Conservation (phyloP, 768 basidiomycete genomes). For the Auriculariales sp. region DNA sequence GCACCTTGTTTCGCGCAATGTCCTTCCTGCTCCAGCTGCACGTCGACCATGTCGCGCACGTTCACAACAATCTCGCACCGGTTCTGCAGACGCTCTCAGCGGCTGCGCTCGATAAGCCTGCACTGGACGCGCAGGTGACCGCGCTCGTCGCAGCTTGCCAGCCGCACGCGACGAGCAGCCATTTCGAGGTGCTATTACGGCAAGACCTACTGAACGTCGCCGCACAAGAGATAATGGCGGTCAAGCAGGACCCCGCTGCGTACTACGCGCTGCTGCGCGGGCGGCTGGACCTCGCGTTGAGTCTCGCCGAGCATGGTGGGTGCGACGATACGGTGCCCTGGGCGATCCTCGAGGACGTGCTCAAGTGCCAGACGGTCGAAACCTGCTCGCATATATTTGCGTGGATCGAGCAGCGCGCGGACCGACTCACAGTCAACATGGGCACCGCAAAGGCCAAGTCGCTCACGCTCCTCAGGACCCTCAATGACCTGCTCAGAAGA, state of each 20-base stretch:
- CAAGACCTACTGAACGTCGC: slow-evolving; percentile 60
- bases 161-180: slow-evolving; percentile 13
- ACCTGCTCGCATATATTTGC: slow-evolving; percentile 81
- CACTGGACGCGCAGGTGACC: slow-evolving; percentile 35
- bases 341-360: slow-evolving; percentile 58
- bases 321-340: slow-evolving; percentile 66
- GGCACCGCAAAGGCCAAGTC: slow-evolving; percentile 82
- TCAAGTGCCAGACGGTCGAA: slow-evolving; percentile 73
- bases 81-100: slow-evolving; percentile 38
- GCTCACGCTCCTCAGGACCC: slow-evolving; percentile 63
- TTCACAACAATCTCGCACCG: not conserved
- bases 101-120: slow-evolving; percentile 30
- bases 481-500: slow-evolving; percentile 77
- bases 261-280: slow-evolving; percentile 52
- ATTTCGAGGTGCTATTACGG: slow-evolving; percentile 63
- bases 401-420: slow-evolving; percentile 67
- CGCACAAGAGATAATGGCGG: slow-evolving; percentile 53
- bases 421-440: slow-evolving; percentile 57
- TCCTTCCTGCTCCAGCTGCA: not conserved
- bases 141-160: not conserved
- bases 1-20: too few species aligned
- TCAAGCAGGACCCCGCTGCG: slow-evolving; percentile 31
- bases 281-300: slow-evolving; percentile 57
- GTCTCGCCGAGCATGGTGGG: slow-evolving; percentile 65
- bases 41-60: not conserved